A percentile compares a stretch with the other conserved stretches of the same genome.
phyloP scores from a whole-genome alignment of 345 rosid genomes.

The Mangifera indica region DNA sequence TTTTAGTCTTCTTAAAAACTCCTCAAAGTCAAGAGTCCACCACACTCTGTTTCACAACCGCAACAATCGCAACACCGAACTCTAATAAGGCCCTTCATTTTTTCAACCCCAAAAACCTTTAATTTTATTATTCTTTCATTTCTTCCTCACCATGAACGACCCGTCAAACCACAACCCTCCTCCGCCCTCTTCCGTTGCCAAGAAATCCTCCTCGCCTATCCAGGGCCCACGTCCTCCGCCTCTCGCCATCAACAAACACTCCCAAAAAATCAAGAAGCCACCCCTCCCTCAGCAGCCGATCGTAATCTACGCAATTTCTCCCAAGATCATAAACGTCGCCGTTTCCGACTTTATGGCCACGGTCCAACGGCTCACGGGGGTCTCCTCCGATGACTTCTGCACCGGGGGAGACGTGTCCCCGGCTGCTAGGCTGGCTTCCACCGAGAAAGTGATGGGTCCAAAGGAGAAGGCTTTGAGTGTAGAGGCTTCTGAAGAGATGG shows the following conservation, averaged over 20 bases:
- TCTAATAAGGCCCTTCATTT: constrained; percentile 21
- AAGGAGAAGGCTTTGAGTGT: constrained; percentile 27
- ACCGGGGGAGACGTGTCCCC: constrained; percentile 58
- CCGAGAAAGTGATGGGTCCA: constrained; percentile 60
- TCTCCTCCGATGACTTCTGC: constrained; percentile 48
- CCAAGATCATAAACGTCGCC: constrained; percentile 71
- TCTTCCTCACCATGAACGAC: neutral
- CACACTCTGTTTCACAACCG: too few species aligned
- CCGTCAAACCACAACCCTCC: neutral
- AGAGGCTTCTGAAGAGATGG: constrained; percentile 20
- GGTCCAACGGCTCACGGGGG: constrained; percentile 86
- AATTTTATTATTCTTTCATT: neutral
- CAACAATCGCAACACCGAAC: neutral
- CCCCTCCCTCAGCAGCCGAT: constrained; percentile 41
- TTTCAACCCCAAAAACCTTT: neutral
- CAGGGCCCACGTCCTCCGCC: constrained; percentile 79
- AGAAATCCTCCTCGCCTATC: constrained; percentile 49
- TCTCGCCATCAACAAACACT: constrained; percentile 56
- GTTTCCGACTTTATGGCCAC: constrained; percentile 67
- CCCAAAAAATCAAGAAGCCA: constrained; percentile 63
- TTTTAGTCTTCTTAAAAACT: neutral
- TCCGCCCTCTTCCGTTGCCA: neutral
- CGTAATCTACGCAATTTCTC: constrained; percentile 81
- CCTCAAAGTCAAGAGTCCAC: neutral
- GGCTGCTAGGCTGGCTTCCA: constrained; percentile 77